Evolutionary conservation across 305 asterid species (phyloP).

Genomic region (Solanum hybrid): DNA sequence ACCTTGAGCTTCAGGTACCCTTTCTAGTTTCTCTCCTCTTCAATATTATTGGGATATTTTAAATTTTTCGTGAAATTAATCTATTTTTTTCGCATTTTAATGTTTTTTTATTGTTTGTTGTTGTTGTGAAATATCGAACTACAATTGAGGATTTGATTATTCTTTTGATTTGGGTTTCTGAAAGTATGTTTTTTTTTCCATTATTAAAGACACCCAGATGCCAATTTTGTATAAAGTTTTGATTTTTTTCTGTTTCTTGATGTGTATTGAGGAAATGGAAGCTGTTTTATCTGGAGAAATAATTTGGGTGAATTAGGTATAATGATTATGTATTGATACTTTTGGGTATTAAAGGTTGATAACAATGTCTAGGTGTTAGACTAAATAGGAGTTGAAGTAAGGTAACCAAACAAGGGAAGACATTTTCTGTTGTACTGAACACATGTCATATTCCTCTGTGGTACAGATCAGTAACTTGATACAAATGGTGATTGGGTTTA

Average conservation of each 20-base stretch:
- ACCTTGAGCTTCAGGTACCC: too few relatives aligned
- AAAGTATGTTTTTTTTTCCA: background rate
- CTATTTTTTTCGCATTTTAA: background rate
- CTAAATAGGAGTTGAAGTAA: background rate
- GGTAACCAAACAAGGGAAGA: background rate
- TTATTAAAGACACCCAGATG: background rate
- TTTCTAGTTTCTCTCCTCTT: too few relatives aligned
- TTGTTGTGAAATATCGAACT: background rate
- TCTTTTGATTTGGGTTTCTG: background rate
- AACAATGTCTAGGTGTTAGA: background rate
- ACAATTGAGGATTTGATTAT: background rate
- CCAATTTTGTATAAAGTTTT: background rate
- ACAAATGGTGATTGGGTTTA: background rate
- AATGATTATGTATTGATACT: background rate
- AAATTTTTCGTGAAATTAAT: background rate
- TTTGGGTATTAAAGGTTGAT: background rate
- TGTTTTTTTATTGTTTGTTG: too few relatives aligned
- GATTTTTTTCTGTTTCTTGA: background rate
- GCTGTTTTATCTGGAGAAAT: background rate
- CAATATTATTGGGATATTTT: too few relatives aligned
- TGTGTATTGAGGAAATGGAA: background rate
- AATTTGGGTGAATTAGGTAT: background rate
- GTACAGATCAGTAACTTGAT: background rate
- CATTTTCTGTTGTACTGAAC: background rate
- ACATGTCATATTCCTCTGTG: background rate